phyloP scores from a whole-genome alignment of 805 yeast genomes.

The Grigorovia humatica region DNA sequence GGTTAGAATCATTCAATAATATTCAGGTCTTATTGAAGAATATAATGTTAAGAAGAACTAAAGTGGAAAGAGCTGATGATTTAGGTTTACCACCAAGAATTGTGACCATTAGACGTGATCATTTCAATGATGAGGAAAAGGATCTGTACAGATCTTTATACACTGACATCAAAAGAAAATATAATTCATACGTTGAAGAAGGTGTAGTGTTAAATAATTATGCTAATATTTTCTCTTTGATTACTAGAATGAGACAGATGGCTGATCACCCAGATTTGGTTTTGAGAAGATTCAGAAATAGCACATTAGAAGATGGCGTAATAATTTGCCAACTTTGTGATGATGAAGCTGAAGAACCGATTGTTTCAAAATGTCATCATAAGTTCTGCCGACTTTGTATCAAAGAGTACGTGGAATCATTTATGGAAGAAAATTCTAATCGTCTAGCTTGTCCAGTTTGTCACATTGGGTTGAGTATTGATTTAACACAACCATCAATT shows the following conservation, averaged over 20 bases:
- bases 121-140: slow-evolving; percentile 88
- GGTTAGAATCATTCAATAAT: slow-evolving; percentile 64
- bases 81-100: slow-evolving; percentile 93
- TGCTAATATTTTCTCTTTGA: slow-evolving; percentile 91
- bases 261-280: slow-evolving; percentile 98
- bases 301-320: slow-evolving; percentile 30
- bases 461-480: slow-evolving; percentile 86
- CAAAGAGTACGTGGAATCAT: slow-evolving; percentile 79
- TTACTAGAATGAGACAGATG: slow-evolving; percentile 94
- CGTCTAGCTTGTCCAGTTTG: slow-evolving; percentile 89
- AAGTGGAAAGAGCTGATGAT: slow-evolving; percentile 94
- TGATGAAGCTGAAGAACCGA: slow-evolving; percentile 97
- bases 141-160: slow-evolving; percentile 84
- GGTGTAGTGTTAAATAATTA: slow-evolving; percentile 95
- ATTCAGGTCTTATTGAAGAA: slow-evolving; percentile 66
- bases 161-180: slow-evolving; percentile 76
- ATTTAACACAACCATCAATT: slow-evolving; percentile 74
- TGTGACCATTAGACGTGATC: slow-evolving; percentile 78
- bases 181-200: slow-evolving; percentile 86
- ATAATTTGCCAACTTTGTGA: slow-evolving; percentile 89
- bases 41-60: slow-evolving; percentile 89
- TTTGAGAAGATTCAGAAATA: slow-evolving; percentile 49
- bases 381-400: slow-evolving; percentile 88
- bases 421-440: slow-evolving; percentile 42
- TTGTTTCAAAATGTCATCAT: slow-evolving; percentile 89